Base-by-base conservation (phyloP, 257 asterid species). In the Nicotiana otophora region DNA sequence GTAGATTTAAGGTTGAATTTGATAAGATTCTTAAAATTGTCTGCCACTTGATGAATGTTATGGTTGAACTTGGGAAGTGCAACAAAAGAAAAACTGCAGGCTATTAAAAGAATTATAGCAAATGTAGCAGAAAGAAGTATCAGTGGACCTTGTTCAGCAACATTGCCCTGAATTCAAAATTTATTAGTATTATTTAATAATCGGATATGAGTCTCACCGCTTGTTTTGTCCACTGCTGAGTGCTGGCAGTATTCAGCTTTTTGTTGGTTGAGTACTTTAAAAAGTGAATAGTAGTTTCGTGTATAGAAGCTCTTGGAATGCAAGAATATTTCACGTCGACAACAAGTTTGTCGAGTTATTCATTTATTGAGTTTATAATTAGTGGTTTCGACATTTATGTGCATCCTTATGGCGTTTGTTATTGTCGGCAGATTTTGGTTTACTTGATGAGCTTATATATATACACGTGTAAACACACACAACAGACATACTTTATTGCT, bases 31-130 rank as follows among this genome's bases (percentile, higher is more conserved):
- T 54, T 46, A 64, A 64, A 46, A 60, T 78, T 78, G 66, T 81
- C 62, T 81, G 77, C 51, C 83, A 51, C 17, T 64, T 65, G 77
- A 48, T 81, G 77, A 64, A 80, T 64, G 77, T 66, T 28, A 63
- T 46, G 30, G 60, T 79, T 19, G n/a, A 79, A n/a, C 55, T 60
- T 79, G 58, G 54, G 7, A 39, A 34, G 48, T 66, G 46, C 31
- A 20, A 67, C 33, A 66, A 68, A 72, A 14, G 61, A 23, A 14
- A 74, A 48, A 74, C 20, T 74, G 79, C 39, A 46, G 78, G 58
- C 39, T 74, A 74, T 74, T 74, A 46, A 46, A 48, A 23, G 20
- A 74, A 31, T 66, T 7, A 66, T 31, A 66, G 51, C 14, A 66
- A 69, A 70, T 42, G 31, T 11, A 42, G 51, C 51, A 2, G 51